Percentiles rank a stretch among this genome's conserved stretches.
phyloP scores from a whole-genome alignment of 2,329 filamentous ascomycete genomes.

The Arachnopeziza araneosa region DNA sequence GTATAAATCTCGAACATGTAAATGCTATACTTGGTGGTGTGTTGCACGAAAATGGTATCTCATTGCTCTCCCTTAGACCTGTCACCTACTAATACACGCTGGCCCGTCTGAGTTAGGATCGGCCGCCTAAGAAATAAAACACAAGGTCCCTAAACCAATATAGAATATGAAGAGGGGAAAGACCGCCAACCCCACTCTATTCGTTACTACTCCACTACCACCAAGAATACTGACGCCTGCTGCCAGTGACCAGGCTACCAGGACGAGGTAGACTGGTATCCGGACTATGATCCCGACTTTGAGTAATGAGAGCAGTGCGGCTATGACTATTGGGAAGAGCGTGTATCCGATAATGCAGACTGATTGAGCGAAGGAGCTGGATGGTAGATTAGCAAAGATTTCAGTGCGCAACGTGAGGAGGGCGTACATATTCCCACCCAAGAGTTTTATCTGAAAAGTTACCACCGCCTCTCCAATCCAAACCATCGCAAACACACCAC shows the following conservation, averaged over 20 bases:
- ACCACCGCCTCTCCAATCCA: constrained; percentile 97
- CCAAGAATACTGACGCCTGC: constrained; percentile 94
- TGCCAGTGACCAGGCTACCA: constrained; percentile 88
- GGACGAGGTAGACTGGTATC: constrained; percentile 83
- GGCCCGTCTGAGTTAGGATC: background rate
- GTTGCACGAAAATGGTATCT: background rate
- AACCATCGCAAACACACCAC: constrained; percentile 91
- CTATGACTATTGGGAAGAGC: constrained; percentile 92
- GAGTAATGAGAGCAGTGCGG: constrained; percentile 80
- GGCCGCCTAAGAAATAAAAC: constrained; percentile 60
- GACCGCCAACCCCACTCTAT: constrained; percentile 87
- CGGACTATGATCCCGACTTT: constrained; percentile 72
- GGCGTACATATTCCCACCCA: constrained; percentile 94
- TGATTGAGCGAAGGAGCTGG: constrained; percentile 87
- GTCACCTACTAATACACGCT: background rate
- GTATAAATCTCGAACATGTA: no score
- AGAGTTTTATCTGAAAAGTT: constrained; percentile 93
- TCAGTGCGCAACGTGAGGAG: background rate
- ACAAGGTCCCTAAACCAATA: constrained; percentile 84
- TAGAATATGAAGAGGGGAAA: constrained; percentile 97
- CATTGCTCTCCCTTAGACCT: background rate
- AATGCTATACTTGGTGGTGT: background rate
- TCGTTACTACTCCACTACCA: constrained; percentile 91
- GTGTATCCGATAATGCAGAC: constrained; percentile 98
- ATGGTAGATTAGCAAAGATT: background rate